Base-by-base conservation (phyloP, 1,284 basidiomycete genomes). In the Austroboletus rostrupii region DNA sequence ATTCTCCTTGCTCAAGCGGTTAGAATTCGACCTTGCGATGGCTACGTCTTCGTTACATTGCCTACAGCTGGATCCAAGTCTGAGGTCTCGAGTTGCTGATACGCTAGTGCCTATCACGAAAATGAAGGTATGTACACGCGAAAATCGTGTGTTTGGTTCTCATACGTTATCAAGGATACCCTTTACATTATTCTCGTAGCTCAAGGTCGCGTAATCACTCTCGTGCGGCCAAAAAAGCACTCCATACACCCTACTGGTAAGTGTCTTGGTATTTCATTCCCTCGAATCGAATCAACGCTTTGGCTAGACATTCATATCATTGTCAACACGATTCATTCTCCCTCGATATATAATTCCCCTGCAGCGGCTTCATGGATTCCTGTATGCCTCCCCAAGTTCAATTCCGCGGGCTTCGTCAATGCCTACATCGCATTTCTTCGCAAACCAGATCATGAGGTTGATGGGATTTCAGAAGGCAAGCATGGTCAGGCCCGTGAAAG, bases 301-400 rank as follows among this genome's bases (percentile, higher is more conserved):
- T 47, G 32, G 11, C 14, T 38, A 90, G 92, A 95, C 61, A 80
- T 96, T 29, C 92, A 95, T 61, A 82, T 96, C 35, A 77, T 95
- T 26, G 75, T 95, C 49, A 95, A 94, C 63, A 92, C 86, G 53
- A 75, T 89, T 53, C 70, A 91, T 69, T 70, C 81, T 45, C 75
- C 87, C 37, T 81, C 84, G 55, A 76, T 90, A 61, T 71, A 77
- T 64, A 79, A 86, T 70, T 76, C 85, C 53, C 76, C 85, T 5
- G 92, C 86, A 1, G 77, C 88, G 7, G 86, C 94, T 19, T 89
- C 89, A 5, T 99, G 94, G 92, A 78, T 98, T 3, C 97, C 97
- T 0, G 80, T 99, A 44, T 99, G 96, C 65, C 79, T 99, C 11
- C 96, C 97, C 0, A 94, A 94, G 64, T 97, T 92, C 73, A 95